Evolutionary conservation across 148 eudicot species (phyloP).

Genomic region (Persicaria maculosa): DNA sequence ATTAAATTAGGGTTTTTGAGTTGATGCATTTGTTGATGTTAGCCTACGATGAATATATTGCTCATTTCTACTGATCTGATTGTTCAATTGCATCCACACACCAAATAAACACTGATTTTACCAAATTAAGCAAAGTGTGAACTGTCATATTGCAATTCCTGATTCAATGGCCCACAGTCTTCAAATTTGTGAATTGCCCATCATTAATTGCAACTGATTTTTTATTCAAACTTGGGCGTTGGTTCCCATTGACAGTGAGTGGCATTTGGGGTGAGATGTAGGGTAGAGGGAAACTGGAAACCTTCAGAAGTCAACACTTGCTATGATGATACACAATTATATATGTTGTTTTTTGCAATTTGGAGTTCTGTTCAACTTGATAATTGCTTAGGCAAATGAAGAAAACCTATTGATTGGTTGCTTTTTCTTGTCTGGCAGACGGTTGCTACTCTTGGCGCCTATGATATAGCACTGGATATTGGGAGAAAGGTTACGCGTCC

Average conservation of each 20-base stretch:
- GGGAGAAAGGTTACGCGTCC: constrained; percentile 80
- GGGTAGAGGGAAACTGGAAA: background rate
- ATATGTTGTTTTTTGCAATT: background rate
- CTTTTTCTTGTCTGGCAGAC: constrained; percentile 29
- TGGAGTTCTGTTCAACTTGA: background rate
- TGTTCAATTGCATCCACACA: background rate
- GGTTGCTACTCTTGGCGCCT: constrained; percentile 77
- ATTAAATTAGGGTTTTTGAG: background rate
- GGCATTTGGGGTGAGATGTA: background rate
- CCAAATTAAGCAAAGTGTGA: background rate
- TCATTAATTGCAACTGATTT: background rate
- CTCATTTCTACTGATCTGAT: background rate
- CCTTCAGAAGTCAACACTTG: background rate
- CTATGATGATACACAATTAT: background rate
- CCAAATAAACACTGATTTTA: background rate
- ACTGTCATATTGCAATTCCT: background rate
- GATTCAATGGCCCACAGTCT: background rate
- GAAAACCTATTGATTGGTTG: background rate
- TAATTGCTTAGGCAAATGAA: background rate
- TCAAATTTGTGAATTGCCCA: background rate
- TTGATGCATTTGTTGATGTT: no score
- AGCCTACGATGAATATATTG: no score
- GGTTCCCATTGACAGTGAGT: background rate
- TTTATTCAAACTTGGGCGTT: background rate
- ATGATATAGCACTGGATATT: constrained; percentile 72